Percentiles rank a stretch among this genome's conserved stretches.
phyloP scores from a whole-genome alignment of 257 asterid species.

The Cynanchum wilfordii region DNA sequence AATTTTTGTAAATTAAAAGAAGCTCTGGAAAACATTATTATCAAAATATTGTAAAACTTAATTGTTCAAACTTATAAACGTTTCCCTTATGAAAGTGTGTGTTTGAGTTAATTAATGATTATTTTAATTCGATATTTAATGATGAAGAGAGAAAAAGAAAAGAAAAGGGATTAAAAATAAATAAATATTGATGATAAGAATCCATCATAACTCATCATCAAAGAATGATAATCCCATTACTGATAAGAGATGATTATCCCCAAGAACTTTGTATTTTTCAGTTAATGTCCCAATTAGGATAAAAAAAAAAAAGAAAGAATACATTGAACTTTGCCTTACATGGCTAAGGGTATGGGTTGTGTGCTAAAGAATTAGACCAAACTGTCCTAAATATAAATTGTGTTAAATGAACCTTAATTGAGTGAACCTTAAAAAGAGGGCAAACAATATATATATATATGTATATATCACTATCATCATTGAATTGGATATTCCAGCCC shows the following conservation, averaged over 20 bases:
- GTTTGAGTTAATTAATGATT: not conserved
- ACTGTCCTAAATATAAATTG: not conserved
- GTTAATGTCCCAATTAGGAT: slow-evolving; percentile 3
- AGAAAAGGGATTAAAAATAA: not conserved
- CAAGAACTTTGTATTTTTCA: not conserved
- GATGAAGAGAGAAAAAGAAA: not conserved
- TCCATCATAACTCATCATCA: not conserved
- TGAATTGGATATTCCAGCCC: slow-evolving; percentile 9
- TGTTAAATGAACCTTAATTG: slow-evolving; percentile 1
- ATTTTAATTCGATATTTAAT: not conserved
- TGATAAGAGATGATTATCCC: slow-evolving; percentile 4
- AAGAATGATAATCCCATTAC: too few species aligned
- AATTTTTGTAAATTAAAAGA: too few species aligned
- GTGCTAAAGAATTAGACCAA: not conserved
- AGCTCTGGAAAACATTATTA: not conserved
- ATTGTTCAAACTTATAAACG: not conserved
- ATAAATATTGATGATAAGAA: not conserved
- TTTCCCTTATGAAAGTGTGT: not conserved
- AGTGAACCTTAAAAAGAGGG: slow-evolving; percentile 2
- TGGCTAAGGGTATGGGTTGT: not conserved
- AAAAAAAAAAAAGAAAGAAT: not conserved
- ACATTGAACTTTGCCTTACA: not conserved
- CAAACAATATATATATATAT: not conserved
- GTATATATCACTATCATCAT: slow-evolving; percentile 3
- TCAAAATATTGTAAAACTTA: not conserved